A percentile compares a stretch with the other conserved stretches of the same genome.
Conservation (phyloP, 306 rosid species). For the Astragalus glycyphyllos region DNA sequence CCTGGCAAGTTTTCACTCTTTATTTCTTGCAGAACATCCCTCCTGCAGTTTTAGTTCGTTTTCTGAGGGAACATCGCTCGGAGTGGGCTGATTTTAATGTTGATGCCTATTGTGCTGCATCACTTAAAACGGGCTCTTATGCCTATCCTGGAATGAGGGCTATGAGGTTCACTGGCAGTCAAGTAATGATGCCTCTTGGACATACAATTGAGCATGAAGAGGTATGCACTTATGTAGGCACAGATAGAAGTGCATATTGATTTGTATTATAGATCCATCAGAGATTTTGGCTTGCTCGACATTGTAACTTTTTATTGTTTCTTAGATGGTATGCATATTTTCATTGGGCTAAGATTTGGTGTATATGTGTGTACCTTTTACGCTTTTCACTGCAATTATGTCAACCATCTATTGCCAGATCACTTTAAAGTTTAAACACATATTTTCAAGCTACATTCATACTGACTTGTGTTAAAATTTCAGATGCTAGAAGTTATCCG, state of each 20-base stretch:
- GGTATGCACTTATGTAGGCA: constrained; percentile 45
- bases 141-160: constrained; percentile 92
- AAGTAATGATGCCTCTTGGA: constrained; percentile 97
- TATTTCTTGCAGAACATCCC: constrained; percentile 73
- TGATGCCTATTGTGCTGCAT: constrained; percentile 87
- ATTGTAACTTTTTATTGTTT: not conserved
- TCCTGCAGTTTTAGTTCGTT: constrained; percentile 89
- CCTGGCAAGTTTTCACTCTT: constrained; percentile 21
- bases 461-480: constrained; percentile 31
- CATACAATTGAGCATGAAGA: constrained; percentile 97
- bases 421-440: not conserved
- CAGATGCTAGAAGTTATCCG: constrained; percentile 95
- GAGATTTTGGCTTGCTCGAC: constrained; percentile 1
- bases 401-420: not conserved
- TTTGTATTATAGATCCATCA: not conserved
- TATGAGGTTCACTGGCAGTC: constrained; percentile 91
- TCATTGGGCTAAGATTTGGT: constrained; percentile 30
- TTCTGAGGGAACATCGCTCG: constrained; percentile 96
- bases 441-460: not conserved
- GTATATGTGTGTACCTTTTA: not conserved
- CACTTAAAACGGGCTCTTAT: constrained; percentile 75
- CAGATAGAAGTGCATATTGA: not conserved
- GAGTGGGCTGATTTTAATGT: constrained; percentile 99
- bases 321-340: constrained; percentile 20
- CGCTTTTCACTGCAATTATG: constrained; percentile 8